Evolutionary conservation across 768 basidiomycete genomes (phyloP).

Genomic region (Mycena floridula): DNA sequence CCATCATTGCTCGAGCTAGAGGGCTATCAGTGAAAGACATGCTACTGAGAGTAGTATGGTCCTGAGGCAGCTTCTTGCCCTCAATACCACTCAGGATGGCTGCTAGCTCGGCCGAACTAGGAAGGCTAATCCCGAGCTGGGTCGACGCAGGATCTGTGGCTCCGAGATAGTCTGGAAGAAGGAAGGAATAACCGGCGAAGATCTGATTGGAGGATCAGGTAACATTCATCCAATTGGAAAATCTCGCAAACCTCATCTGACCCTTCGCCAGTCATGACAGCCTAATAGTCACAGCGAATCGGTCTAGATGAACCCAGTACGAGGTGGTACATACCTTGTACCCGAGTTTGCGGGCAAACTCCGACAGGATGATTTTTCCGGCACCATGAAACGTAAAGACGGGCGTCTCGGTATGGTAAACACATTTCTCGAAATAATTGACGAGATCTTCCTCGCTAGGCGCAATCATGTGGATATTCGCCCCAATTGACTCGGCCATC

Average conservation of each 20-base stretch:
- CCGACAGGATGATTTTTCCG: slow-evolving; percentile 10
- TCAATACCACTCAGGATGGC: neutral
- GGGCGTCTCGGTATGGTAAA: slow-evolving; percentile 10
- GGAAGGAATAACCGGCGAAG: slow-evolving; percentile 8
- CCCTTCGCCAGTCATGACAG: slow-evolving; percentile 8
- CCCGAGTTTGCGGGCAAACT: slow-evolving; percentile 4
- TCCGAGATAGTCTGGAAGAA: slow-evolving; percentile 6
- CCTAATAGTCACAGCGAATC: slow-evolving; percentile 2
- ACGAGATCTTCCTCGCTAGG: slow-evolving; percentile 7
- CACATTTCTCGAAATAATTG: slow-evolving; percentile 5
- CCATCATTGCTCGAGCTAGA: slow-evolving; percentile 1
- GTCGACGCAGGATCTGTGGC: slow-evolving; percentile 1
- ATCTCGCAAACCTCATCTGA: slow-evolving; percentile 8
- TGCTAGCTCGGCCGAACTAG: slow-evolving; percentile 2
- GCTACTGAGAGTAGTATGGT: neutral
- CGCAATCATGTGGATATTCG: slow-evolving; percentile 4
- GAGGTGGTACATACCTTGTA: slow-evolving; percentile 7
- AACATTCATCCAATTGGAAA: too few relatives aligned
- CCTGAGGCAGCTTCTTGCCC: neutral
- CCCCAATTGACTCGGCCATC: slow-evolving; percentile 5
- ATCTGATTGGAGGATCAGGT: too few relatives aligned
- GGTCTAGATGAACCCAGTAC: neutral
- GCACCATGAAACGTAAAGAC: slow-evolving; percentile 7
- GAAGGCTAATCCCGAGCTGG: slow-evolving; percentile 3
- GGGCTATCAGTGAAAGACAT: slow-evolving; percentile 1